Conservation (phyloP, 2,329 filamentous ascomycete genomes). For the Monilinia fructicola region DNA sequence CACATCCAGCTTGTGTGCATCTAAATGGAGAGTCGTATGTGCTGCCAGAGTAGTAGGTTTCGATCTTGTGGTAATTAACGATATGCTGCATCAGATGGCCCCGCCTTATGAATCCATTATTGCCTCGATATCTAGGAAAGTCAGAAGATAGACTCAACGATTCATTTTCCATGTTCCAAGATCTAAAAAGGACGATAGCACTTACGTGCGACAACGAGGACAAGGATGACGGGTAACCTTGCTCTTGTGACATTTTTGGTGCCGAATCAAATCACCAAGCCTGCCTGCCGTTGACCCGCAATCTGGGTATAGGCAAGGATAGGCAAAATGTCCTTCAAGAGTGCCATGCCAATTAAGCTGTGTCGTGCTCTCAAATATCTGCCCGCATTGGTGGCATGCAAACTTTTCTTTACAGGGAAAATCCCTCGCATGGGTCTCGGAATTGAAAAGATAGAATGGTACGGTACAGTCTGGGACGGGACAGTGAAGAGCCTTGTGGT, state of each 20-base stretch:
- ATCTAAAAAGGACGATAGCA: neutral
- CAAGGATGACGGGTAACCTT: slow-evolving; percentile 16
- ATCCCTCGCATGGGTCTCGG: neutral
- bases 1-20: neutral
- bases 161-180: no score
- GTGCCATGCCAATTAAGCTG: accelerated
- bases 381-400: slow-evolving; percentile 1
- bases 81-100: slow-evolving; percentile 11
- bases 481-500: neutral
- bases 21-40: neutral
- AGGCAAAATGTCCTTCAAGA: neutral
- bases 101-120: slow-evolving; percentile 14
- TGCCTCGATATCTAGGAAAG: neutral
- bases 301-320: slow-evolving; percentile 4
- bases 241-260: slow-evolving; percentile 10
- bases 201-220: slow-evolving; percentile 15
- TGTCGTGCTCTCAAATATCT: accelerated
- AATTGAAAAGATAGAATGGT: accelerated
- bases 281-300: neutral
- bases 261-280: slow-evolving; percentile 1
- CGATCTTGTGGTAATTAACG: neutral
- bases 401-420: accelerated
- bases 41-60: neutral
- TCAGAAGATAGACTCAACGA: neutral
- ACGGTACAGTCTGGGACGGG: neutral